These are phyloP conservation scores for Metschnikowia lunata DNA, from an alignment of 805 yeast species.

Conservation along the genomic window DNA sequence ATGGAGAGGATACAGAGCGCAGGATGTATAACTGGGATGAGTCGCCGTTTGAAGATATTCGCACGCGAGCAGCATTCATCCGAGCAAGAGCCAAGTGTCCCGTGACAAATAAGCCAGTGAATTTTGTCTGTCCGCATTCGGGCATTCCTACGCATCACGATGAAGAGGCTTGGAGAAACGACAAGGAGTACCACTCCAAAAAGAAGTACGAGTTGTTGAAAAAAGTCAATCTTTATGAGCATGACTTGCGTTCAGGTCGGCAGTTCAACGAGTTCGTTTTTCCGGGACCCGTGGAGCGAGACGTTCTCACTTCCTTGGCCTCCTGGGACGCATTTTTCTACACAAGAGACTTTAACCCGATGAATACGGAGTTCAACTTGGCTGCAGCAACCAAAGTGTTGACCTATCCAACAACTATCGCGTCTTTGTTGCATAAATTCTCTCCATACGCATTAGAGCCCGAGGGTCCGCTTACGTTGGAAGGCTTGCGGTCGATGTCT, in stretches of 20 bases:
- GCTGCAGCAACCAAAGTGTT: conserved; percentile 94
- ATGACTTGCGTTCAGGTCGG: conserved; percentile 90
- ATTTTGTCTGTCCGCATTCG: conserved; percentile 84
- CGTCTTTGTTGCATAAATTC: conserved; percentile 72
- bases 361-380: conserved; percentile 94
- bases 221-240: conserved; percentile 89
- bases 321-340: conserved; percentile 93
- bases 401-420: conserved; percentile 89
- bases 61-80: conserved; percentile 89
- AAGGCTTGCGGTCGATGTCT: conserved; percentile 89
- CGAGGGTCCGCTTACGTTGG: conserved; percentile 82
- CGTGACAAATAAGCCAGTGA: conserved; percentile 73
- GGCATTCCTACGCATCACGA: conserved; percentile 97
- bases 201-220: conserved; percentile 70
- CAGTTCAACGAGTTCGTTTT: conserved; percentile 94
- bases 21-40: conserved; percentile 75
- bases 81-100: conserved; percentile 88
- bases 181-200: conserved; percentile 62
- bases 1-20: conserved; percentile 25
- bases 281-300: conserved; percentile 75
- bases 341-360: conserved; percentile 87
- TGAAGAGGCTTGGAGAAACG: conserved; percentile 82
- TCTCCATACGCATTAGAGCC: conserved; percentile 82
- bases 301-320: conserved; percentile 68
- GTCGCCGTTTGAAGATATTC: conserved; percentile 80